Evolutionary conservation across 495 filamentous ascomycete species (phyloP), one percentile per base, ranked within the genome.

Genomic region (Xylaria nigripes): DNA sequence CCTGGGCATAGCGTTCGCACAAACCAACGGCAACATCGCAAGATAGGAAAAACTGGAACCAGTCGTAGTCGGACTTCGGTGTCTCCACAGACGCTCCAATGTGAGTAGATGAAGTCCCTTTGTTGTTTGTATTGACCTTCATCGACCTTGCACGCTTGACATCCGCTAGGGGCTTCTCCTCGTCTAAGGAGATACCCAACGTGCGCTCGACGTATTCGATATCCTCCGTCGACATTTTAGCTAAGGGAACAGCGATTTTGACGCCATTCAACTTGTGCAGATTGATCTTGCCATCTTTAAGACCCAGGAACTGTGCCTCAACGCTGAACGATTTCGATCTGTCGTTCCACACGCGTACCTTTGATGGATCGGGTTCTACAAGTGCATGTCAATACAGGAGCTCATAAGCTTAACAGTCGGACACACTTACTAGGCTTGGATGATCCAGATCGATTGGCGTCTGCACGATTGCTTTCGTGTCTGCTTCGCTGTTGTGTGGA

Each of bases 251-350:
- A 7, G 93, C 93, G 69, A 99, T 99, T 68, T 96, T 96, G 45
- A 99, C 89, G 10, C 93, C 93, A 64, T 99, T 99, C 66, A 85
- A 75, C 75, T 99, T 99, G 73, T 99, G 93, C 5, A 99, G 77
- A 69, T 97, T 93, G 57, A 99, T 93, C 73, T 99, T 97, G 43
- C 90, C 89, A 67, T 97, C 93, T 65, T 82, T 86, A 21, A 96
- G 75, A 16, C 91, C 94, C 54, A 97, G 83, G 66, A 96, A 99
- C 63, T 99, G 89, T 9, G 93, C 93, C 51, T 99, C 93, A 53
- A 99, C 93, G 55, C 90, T 96, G 70, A 99, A 99, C 10, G 89
- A 88, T 59, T 90, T 94, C 16, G 88, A 86, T 46, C 94, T 82
- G 67, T 99, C 93, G 10, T 90, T 95, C 93, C 93, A 99, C 15